A percentile compares a stretch with the other conserved stretches of the same genome.
Evolutionary conservation across 768 basidiomycete genomes (phyloP).

Genomic region (Termitomyces sp.): DNA sequence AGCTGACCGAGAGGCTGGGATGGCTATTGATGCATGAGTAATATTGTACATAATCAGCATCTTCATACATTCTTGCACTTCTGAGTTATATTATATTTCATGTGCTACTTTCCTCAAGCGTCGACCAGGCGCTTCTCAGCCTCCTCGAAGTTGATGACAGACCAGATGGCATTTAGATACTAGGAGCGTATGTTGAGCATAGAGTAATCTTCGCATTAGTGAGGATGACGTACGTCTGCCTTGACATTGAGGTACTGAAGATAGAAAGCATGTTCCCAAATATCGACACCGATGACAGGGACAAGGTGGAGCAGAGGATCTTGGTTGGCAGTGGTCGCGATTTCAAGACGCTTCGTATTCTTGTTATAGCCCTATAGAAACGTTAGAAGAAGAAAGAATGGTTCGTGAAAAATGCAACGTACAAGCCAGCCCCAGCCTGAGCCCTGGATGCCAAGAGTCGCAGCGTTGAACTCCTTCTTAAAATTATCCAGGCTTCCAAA

Average conservation of each 20-base stretch:
- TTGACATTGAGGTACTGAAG: slow-evolving; percentile 96
- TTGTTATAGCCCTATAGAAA: slow-evolving; percentile 61
- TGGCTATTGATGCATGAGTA: not conserved
- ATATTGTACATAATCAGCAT: not conserved
- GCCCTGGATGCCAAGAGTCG: slow-evolving; percentile 84
- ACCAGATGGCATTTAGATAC: slow-evolving; percentile 90
- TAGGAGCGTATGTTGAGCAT: slow-evolving; percentile 20
- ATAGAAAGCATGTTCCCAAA: slow-evolving; percentile 97
- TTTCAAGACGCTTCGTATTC: slow-evolving; percentile 65
- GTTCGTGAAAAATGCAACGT: slow-evolving; percentile 24
- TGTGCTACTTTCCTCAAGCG: slow-evolving; percentile 1
- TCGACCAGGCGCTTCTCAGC: slow-evolving; percentile 50
- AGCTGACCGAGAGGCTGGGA: not conserved
- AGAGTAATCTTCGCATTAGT: not conserved
- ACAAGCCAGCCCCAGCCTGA: slow-evolving; percentile 97
- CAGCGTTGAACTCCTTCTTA: slow-evolving; percentile 78
- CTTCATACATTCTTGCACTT: not conserved
- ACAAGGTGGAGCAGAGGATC: slow-evolving; percentile 75
- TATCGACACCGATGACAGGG: slow-evolving; percentile 87
- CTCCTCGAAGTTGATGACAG: slow-evolving; percentile 86
- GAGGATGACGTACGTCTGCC: slow-evolving; percentile 61
- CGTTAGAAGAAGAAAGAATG: not conserved
- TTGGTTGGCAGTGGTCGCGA: slow-evolving; percentile 92
- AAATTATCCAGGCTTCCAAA: slow-evolving; percentile 72
- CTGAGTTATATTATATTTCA: not conserved